Evolutionary conservation across 495 filamentous ascomycete species (phyloP).

Genomic region (Aspergillus homomorphus): DNA sequence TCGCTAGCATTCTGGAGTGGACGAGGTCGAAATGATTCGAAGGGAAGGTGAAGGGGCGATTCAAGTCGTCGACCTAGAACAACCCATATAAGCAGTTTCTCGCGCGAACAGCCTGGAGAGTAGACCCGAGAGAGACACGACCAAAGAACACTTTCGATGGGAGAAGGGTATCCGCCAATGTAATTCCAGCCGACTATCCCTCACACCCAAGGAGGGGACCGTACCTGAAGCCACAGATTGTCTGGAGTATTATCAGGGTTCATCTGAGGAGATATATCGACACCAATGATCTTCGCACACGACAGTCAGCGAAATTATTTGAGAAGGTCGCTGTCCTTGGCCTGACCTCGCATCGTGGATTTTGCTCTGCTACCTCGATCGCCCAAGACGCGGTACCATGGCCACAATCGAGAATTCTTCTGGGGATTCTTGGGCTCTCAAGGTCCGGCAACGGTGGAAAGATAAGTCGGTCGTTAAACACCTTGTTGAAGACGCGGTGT

Average conservation of each 20-base stretch:
- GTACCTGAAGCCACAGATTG: constrained; percentile 69
- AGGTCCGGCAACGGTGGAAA: constrained; percentile 65
- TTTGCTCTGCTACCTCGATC: constrained; percentile 57
- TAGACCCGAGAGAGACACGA: background rate
- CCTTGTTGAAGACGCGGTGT: constrained; percentile 64
- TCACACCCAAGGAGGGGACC: constrained; percentile 6
- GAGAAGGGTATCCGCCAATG: background rate
- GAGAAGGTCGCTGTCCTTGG: background rate
- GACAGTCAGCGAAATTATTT: constrained; percentile 17
- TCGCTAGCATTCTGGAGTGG: constrained; percentile 76
- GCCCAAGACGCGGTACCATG: constrained; percentile 66
- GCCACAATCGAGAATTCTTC: constrained; percentile 73
- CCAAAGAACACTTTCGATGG: background rate
- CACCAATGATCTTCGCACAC: constrained; percentile 67
- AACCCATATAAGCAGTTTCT: constrained; percentile 23
- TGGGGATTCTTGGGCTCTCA: constrained; percentile 49
- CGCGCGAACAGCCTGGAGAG: background rate
- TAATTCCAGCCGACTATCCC: background rate
- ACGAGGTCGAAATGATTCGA: constrained; percentile 83
- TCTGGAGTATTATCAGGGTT: constrained; percentile 63
- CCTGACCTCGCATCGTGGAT: constrained; percentile 71
- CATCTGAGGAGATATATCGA: constrained; percentile 77
- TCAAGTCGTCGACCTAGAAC: constrained; percentile 69
- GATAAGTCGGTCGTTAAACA: constrained; percentile 75
- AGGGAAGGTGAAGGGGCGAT: constrained; percentile 70